Evolutionary conservation across 2,329 filamentous ascomycete species (phyloP).

Genomic region (Cladophialophora bantiana): DNA sequence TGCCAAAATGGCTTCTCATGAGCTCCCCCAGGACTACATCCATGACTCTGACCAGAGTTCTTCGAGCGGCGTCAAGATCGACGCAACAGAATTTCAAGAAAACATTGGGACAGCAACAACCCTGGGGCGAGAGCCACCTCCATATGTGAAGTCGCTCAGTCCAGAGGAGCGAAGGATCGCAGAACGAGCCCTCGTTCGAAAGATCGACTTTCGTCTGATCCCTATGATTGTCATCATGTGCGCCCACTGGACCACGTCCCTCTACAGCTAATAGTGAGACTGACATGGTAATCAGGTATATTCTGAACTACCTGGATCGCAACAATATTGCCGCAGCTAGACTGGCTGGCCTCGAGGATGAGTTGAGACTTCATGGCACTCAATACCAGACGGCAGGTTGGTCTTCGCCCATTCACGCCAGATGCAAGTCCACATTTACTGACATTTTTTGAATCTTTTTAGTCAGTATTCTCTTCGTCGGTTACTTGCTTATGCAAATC

Average conservation of each 20-base stretch:
- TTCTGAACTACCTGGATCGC: constrained; percentile 74
- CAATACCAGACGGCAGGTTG: constrained; percentile 43
- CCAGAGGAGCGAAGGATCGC: constrained; percentile 59
- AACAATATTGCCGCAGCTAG: constrained; percentile 66
- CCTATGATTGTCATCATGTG: constrained; percentile 77
- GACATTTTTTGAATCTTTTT: constrained; percentile 42
- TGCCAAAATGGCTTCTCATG: constrained; percentile 12
- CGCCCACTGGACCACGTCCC: constrained; percentile 60
- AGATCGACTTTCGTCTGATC: constrained; percentile 72
- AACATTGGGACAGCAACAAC: constrained; percentile 7
- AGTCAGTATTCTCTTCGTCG: constrained; percentile 60
- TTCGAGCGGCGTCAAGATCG: constrained; percentile 9
- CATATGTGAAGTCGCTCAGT: constrained; percentile 41
- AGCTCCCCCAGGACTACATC: constrained; percentile 21
- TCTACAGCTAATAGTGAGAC: background rate
- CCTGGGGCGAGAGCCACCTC: constrained; percentile 19
- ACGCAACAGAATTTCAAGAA: constrained; percentile 19
- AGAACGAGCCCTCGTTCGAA: constrained; percentile 69
- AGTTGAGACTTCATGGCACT: constrained; percentile 45
- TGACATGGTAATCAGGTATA: constrained; percentile 63
- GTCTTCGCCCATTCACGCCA: constrained; percentile 35
- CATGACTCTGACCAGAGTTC: constrained; percentile 19
- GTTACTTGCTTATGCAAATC: constrained; percentile 67
- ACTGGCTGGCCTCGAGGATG: constrained; percentile 59
- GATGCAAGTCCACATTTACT: background rate